These are phyloP conservation scores for Aspergillus candidus DNA, from an alignment of 2,329 filamentous ascomycete genomes.

Conservation along the genomic window DNA sequence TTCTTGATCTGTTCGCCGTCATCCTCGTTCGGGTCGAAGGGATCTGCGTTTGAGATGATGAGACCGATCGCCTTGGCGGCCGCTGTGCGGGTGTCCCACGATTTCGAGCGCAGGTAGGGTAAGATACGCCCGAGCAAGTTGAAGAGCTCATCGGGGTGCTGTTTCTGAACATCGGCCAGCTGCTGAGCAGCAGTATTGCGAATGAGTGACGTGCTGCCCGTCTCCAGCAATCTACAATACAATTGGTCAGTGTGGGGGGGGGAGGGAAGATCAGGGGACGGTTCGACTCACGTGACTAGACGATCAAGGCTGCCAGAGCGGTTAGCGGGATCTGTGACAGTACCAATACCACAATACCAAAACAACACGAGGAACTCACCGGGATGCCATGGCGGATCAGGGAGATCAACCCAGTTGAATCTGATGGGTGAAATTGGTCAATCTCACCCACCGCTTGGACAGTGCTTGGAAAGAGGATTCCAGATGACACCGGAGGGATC, in stretches of 20 bases:
- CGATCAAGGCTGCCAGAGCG: conserved; percentile 62
- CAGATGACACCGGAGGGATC: background rate
- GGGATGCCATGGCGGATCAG: conserved; percentile 35
- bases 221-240: conserved; percentile 74
- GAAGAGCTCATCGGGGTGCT: conserved; percentile 95
- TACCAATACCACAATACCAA: conserved; percentile 13
- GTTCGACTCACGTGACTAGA: conserved; percentile 71
- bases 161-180: conserved; percentile 94
- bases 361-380: conserved; percentile 30
- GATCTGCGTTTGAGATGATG: conserved; percentile 81
- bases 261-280: background rate
- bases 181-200: conserved; percentile 96
- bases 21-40: conserved; percentile 79
- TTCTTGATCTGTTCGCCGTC: conserved; percentile 51
- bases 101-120: conserved; percentile 90
- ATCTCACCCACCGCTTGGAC: no score
- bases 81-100: conserved; percentile 93
- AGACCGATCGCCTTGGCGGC: conserved; percentile 91
- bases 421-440: no score
- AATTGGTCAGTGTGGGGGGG: conserved; percentile 20
- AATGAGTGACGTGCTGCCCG: conserved; percentile 91
- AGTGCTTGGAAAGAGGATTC: background rate
- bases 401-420: no score
- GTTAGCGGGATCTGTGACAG: conserved; percentile 27
- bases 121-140: conserved; percentile 89